These are phyloP conservation scores for Coemansia sp. DNA, from an alignment of 192 early-diverging fungal species.

Conservation along the genomic window DNA sequence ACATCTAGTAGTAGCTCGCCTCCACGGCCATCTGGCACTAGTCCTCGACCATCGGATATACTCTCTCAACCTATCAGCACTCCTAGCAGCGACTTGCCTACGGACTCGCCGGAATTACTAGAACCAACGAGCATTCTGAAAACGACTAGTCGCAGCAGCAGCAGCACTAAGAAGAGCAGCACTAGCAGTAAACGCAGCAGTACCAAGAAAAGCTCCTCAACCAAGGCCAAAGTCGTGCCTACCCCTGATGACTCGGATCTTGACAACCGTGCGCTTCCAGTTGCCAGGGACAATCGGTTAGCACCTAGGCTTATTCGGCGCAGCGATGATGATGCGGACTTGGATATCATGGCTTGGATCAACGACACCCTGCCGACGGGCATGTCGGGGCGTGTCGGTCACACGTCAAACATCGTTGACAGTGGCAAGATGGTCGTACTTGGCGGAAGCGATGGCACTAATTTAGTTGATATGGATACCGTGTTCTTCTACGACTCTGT, in stretches of 20 bases:
- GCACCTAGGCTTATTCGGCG: not conserved
- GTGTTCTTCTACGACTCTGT: slow-evolving; percentile 38
- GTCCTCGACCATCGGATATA: not conserved
- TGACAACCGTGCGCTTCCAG: not conserved
- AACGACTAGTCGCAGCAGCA: not conserved
- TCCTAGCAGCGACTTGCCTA: not conserved
- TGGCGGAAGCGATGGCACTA: slow-evolving; percentile 36
- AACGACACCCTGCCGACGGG: slow-evolving; percentile 35
- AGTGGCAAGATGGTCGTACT: slow-evolving; percentile 49
- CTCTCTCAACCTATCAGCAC: not conserved
- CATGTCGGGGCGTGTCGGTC: slow-evolving; percentile 41
- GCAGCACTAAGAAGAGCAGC: not conserved
- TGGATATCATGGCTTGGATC: slow-evolving; percentile 42
- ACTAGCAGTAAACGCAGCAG: not conserved
- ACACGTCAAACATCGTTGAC: slow-evolving; percentile 36
- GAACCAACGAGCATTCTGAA: not conserved
- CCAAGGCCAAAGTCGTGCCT: not conserved
- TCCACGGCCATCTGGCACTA: not conserved
- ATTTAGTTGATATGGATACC: slow-evolving; percentile 26
- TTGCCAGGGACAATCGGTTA: not conserved
- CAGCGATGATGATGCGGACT: not conserved
- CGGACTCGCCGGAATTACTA: not conserved
- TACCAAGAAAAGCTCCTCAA: not conserved
- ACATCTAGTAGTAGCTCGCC: not conserved
- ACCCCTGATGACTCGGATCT: not conserved